Conservation (phyloP, 2,329 filamentous ascomycete genomes). For the Colletotrichum coccodes region DNA sequence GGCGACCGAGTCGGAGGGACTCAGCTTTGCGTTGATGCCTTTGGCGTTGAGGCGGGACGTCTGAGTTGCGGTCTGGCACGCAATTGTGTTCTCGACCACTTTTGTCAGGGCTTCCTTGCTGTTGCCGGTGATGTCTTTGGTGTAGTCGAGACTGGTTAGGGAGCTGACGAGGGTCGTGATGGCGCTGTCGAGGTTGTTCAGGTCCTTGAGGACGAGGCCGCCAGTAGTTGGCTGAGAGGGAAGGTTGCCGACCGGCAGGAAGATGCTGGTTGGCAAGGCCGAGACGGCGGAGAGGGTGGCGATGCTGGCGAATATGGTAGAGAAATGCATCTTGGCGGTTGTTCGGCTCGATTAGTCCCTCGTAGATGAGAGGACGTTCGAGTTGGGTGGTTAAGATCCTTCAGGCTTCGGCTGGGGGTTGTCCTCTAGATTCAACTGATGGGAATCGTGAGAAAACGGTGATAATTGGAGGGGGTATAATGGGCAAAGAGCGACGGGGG, state of each 20-base stretch:
- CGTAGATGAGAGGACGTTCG: neutral
- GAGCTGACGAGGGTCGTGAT: neutral
- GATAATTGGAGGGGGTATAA: no score
- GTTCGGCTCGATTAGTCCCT: neutral
- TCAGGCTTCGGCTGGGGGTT: neutral
- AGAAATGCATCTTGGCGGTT: neutral
- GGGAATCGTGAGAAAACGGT: no score
- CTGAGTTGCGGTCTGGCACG: neutral
- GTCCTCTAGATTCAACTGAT: no score
- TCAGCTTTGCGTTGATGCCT: neutral
- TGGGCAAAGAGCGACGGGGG: no score
- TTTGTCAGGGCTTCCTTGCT: neutral
- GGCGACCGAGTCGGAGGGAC: neutral
- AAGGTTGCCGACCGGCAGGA: neutral
- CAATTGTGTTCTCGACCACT: neutral
- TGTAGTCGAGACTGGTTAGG: neutral
- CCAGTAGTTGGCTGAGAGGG: neutral
- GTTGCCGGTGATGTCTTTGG: neutral
- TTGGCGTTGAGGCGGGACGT: conserved; percentile 1
- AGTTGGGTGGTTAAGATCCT: no score
- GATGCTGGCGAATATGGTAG: neutral
- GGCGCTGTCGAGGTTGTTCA: neutral
- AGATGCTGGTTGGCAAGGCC: neutral
- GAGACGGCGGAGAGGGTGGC: neutral
- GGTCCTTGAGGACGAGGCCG: neutral